Conservation (phyloP, 2,329 filamentous ascomycete genomes). For the Aspergillus novofumigatus region DNA sequence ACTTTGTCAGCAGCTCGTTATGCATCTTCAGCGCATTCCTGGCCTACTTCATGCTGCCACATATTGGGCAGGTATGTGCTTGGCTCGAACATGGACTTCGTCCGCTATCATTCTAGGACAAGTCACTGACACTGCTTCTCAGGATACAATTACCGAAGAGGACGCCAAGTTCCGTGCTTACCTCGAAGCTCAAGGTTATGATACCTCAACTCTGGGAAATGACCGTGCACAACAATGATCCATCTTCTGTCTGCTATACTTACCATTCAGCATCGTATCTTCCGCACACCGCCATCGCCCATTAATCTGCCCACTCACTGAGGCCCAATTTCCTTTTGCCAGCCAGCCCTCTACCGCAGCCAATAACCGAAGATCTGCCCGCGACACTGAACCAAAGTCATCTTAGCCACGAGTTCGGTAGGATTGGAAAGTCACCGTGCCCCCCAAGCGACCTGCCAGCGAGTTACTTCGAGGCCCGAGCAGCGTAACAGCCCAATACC, state of each 20-base stretch:
- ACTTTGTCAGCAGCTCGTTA: constrained; percentile 75
- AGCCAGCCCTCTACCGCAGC: not conserved
- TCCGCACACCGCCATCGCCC: constrained; percentile 1
- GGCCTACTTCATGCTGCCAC: constrained; percentile 64
- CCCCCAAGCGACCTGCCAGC: not conserved
- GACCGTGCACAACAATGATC: constrained; percentile 9
- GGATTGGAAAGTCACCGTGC: not conserved
- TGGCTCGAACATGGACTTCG: not conserved
- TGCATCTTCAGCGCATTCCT: constrained; percentile 71
- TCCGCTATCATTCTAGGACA: not conserved
- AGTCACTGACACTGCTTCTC: constrained; percentile 27
- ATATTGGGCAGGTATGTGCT: constrained; percentile 57
- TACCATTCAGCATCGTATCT: not conserved
- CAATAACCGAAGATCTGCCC: not conserved
- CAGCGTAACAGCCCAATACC: constrained; percentile 7
- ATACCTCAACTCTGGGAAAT: constrained; percentile 57
- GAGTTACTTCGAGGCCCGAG: not conserved
- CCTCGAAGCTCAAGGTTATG: constrained; percentile 70
- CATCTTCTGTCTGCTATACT: not conserved
- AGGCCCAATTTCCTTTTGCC: not conserved
- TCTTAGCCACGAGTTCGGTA: not conserved
- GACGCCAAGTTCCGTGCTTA: constrained; percentile 72
- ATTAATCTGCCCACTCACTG: not conserved
- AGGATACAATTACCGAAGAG: constrained; percentile 79
- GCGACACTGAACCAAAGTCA: not conserved